Evolutionary conservation across 2,329 filamentous ascomycete genomes (phyloP).

Genomic region (Furcasterigmium furcatum): DNA sequence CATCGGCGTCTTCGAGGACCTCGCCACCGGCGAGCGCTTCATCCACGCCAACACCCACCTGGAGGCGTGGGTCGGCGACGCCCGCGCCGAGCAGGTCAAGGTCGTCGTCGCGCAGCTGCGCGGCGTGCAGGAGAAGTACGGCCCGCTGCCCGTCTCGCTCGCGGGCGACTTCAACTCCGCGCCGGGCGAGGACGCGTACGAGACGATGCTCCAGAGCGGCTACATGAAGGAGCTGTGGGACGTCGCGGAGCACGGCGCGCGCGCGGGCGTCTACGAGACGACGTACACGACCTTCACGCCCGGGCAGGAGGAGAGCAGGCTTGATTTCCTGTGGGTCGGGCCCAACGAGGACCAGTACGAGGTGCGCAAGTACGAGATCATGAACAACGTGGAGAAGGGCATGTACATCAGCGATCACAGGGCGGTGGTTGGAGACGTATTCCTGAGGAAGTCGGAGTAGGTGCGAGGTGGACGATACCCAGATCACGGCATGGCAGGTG

Average conservation of each 20-base stretch:
- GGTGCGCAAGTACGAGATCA: slow-evolving; percentile 52
- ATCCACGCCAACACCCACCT: slow-evolving; percentile 50
- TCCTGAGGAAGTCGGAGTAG: neutral
- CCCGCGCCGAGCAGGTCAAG: slow-evolving; percentile 39
- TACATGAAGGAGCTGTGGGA: slow-evolving; percentile 31
- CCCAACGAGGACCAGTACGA: slow-evolving; percentile 28
- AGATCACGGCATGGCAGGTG: no score
- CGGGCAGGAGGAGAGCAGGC: slow-evolving; percentile 42
- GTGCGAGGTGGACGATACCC: neutral
- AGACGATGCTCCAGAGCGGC: slow-evolving; percentile 16
- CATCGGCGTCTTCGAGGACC: slow-evolving; percentile 41
- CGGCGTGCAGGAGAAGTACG: slow-evolving; percentile 10
- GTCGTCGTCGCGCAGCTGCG: slow-evolving; percentile 33
- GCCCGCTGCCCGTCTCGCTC: slow-evolving; percentile 33
- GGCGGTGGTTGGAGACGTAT: slow-evolving; percentile 62
- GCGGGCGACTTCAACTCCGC: slow-evolving; percentile 50
- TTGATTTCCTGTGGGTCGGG: slow-evolving; percentile 63
- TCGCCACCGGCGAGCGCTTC: slow-evolving; percentile 28
- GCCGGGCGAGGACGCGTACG: slow-evolving; percentile 25
- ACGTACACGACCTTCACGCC: slow-evolving; percentile 64
- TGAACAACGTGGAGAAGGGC: slow-evolving; percentile 42
- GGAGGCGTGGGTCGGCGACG: slow-evolving; percentile 40
- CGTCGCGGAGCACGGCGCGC: slow-evolving; percentile 12
- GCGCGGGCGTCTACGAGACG: slow-evolving; percentile 22
- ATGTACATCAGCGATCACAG: slow-evolving; percentile 63